phyloP scores from a whole-genome alignment of 2,329 filamentous ascomycete genomes.

The Cercospora sp. region DNA sequence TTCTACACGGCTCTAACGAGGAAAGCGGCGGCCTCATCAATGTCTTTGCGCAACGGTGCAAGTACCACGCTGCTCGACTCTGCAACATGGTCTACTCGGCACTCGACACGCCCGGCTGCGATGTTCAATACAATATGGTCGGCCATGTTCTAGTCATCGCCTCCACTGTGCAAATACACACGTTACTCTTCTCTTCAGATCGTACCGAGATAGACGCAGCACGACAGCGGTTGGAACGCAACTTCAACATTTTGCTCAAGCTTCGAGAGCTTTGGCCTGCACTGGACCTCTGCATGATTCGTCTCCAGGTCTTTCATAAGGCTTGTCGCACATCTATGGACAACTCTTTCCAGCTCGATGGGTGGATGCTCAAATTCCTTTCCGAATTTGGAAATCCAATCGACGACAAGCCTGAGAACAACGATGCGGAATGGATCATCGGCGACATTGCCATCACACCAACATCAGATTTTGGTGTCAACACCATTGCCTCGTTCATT shows the following conservation, averaged over 20 bases:
- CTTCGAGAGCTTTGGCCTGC: slow-evolving; percentile 10
- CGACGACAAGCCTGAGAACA: slow-evolving; percentile 8
- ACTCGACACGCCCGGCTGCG: slow-evolving; percentile 12
- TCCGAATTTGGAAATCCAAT: slow-evolving; percentile 15
- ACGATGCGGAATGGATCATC: slow-evolving; percentile 8
- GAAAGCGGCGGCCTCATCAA: slow-evolving; percentile 11
- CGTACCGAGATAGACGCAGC: background rate
- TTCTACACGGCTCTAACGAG: slow-evolving; percentile 12
- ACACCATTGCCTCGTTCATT: slow-evolving; percentile 6
- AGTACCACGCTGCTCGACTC: slow-evolving; percentile 10
- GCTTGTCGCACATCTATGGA: slow-evolving; percentile 15
- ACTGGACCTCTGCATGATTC: slow-evolving; percentile 14
- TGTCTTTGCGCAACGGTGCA: slow-evolving; percentile 12
- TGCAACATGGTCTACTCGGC: slow-evolving; percentile 17
- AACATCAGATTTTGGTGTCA: slow-evolving; percentile 7
- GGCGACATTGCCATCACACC: slow-evolving; percentile 15
- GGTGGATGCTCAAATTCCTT: slow-evolving; percentile 14
- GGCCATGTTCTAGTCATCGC: slow-evolving; percentile 15
- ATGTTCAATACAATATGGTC: slow-evolving; percentile 16
- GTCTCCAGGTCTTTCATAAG: slow-evolving; percentile 10
- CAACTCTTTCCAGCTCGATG: slow-evolving; percentile 14
- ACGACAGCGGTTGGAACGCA: slow-evolving; percentile 12
- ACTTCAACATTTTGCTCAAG: slow-evolving; percentile 13
- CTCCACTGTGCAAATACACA: slow-evolving; percentile 12
- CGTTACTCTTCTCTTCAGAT: slow-evolving; percentile 10